Evolutionary conservation across 2,329 filamentous ascomycete genomes (phyloP), one percentile per base, ranked within the genome.

Genomic region (Didymella segeticola): DNA sequence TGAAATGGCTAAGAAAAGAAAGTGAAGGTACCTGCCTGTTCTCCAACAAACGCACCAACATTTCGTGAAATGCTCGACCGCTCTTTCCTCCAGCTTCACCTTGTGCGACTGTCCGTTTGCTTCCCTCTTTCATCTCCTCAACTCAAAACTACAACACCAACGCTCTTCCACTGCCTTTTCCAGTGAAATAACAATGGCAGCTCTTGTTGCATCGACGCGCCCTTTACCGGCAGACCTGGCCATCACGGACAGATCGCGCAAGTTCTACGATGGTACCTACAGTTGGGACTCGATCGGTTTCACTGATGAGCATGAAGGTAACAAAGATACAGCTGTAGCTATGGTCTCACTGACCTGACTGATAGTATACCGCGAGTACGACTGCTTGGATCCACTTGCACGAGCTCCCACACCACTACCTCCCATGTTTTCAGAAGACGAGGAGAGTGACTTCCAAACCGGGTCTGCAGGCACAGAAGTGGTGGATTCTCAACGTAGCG

Each of bases 181-280:
- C 7, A 0, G 19, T 5, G 19, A 11, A 30, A 17, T 12, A 19
- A 30, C 22, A 17, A 43, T 50, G 31, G 9, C 12, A 5, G n/a
- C 17, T 14, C 14, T 14, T 11, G 14, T 14, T 5, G 10, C 17
- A 23, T 15, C 17, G 4, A 26, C 10, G 15, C n/a, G 5, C 14
- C 27, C 5, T 25, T 27, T 54, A 9, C 51, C 45, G 5, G 15
- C 27, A 1, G 29, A 54, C 15, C 22, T 46, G 9, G 29, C 45
- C 5, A 52, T 70, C n/a, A 63, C 51, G 10, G 58, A 66, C 34
- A 42, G 58, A 31, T 72, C 69, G 5, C 55, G 46, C 7, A 65
- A 63, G 22, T 73, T 73, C 60, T 72, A 71, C 46, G 53, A 71
- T 20, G 68, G 68, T 22, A 68, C 62, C 5, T 69, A 66, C 27